Percentiles rank a stretch among this genome's conserved stretches.
Conservation (phyloP, 208 protist genomes). For the Crithidia expoeki region DNA sequence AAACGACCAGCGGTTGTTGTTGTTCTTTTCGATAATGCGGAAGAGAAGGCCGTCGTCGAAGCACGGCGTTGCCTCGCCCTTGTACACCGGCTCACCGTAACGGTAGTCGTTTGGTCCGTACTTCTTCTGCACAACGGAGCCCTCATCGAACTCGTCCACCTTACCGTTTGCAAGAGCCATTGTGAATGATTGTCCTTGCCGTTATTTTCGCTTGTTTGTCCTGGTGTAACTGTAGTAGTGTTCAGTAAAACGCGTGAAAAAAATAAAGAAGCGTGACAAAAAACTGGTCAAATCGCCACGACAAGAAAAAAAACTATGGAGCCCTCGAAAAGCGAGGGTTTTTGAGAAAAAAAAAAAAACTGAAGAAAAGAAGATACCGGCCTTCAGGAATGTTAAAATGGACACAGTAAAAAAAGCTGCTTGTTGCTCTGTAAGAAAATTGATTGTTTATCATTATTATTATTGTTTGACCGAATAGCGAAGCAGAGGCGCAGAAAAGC, state of each 20-base stretch:
- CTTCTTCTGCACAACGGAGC: conserved; percentile 44
- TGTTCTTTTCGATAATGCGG: conserved; percentile 64
- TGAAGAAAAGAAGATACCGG: not conserved
- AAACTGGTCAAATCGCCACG: not conserved
- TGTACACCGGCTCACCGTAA: conserved; percentile 47
- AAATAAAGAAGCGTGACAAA: not conserved
- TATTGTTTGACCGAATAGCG: too few species aligned
- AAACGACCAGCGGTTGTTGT: conserved; percentile 77
- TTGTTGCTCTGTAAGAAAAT: not conserved
- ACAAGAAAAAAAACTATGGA: conserved; percentile 12
- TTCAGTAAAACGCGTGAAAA: not conserved
- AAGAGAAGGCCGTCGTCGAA: conserved; percentile 80
- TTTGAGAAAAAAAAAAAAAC: conserved; percentile 1
- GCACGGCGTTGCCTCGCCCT: conserved; percentile 60
- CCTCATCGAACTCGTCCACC: conserved; percentile 86
- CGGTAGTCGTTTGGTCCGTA: conserved; percentile 37
- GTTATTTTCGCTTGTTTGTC: not conserved
- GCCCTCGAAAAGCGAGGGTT: too few species aligned
- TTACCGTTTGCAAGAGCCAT: conserved; percentile 37
- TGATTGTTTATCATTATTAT: not conserved
- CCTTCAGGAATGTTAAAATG: conserved; percentile 2
- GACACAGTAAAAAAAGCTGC: not conserved
- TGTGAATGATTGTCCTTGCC: conserved; percentile 1
- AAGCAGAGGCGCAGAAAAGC: not conserved
- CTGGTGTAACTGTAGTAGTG: not conserved